Percentiles rank a stretch among this genome's conserved stretches.
phyloP scores from a whole-genome alignment of 2,329 filamentous ascomycete genomes.

The Apiospora hydei region DNA sequence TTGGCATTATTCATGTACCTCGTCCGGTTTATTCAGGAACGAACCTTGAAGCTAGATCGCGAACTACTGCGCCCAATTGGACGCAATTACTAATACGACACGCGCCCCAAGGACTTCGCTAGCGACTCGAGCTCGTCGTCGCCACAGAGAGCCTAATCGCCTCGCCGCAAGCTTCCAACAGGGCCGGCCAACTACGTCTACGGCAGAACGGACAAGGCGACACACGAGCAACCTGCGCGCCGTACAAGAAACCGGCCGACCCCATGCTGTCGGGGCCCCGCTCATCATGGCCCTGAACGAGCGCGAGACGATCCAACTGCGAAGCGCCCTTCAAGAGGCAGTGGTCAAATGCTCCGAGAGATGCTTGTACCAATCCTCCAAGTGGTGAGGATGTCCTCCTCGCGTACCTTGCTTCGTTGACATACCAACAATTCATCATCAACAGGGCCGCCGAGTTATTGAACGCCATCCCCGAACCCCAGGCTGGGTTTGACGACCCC shows the following conservation, averaged over 20 bases:
- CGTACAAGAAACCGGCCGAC: not conserved
- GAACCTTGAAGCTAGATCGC: not conserved
- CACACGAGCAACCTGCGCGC: not conserved
- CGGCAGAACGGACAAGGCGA: not conserved
- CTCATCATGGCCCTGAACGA: constrained; percentile 60
- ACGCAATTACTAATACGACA: not conserved
- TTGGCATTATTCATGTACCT: constrained; percentile 7
- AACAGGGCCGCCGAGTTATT: constrained; percentile 92
- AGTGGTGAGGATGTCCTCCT: constrained; percentile 74
- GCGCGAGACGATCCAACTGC: constrained; percentile 68
- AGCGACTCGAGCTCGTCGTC: not conserved
- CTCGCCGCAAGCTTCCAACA: not conserved
- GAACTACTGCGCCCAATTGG: not conserved
- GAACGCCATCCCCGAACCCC: constrained; percentile 74
- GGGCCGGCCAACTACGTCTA: not conserved
- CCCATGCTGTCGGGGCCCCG: constrained; percentile 2
- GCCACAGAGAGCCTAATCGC: not conserved
- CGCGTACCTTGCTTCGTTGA: constrained; percentile 24
- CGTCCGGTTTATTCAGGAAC: constrained; percentile 11
- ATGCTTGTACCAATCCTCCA: constrained; percentile 93
- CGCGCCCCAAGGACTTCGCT: not conserved
- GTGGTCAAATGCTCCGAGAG: constrained; percentile 91
- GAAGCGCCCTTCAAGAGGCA: constrained; percentile 80
- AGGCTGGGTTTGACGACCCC: constrained; percentile 39
- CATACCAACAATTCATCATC: constrained; percentile 31